Evolutionary conservation across 306 rosid genomes (phyloP).

Genomic region (Quercus dentata): DNA sequence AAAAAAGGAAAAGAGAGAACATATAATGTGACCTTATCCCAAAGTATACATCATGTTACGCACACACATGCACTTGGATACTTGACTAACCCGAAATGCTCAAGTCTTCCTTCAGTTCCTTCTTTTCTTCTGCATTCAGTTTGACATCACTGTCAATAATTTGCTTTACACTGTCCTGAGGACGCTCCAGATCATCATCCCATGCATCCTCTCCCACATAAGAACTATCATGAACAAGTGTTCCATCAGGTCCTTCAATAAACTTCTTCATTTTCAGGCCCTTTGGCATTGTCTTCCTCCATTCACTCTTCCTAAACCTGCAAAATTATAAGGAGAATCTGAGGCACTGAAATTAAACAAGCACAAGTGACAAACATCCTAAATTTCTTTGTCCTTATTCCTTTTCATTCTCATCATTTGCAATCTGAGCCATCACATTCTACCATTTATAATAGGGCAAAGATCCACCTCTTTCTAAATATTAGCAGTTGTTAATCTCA

Average conservation of each 20-base stretch:
- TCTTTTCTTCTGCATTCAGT: constrained; percentile 57
- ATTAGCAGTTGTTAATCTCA: neutral
- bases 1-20: constrained; percentile 12
- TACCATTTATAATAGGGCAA: neutral
- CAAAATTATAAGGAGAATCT: constrained; percentile 12
- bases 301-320: constrained; percentile 86
- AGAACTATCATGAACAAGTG: constrained; percentile 74
- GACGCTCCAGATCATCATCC: constrained; percentile 65
- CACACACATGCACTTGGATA: neutral
- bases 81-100: constrained; percentile 66
- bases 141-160: constrained; percentile 54
- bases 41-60: neutral
- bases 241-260: constrained; percentile 81
- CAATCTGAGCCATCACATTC: neutral
- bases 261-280: constrained; percentile 87
- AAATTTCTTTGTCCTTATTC: neutral
- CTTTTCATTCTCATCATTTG: neutral
- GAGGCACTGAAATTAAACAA: constrained; percentile 1
- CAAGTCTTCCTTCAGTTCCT: constrained; percentile 56
- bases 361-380: neutral
- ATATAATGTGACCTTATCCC: neutral
- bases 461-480: neutral
- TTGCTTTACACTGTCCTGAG: constrained; percentile 55
- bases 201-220: constrained; percentile 98
- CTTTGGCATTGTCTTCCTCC: constrained; percentile 85